phyloP scores from a whole-genome alignment of 2,329 filamentous ascomycete species.

The Fusarium sp. region DNA sequence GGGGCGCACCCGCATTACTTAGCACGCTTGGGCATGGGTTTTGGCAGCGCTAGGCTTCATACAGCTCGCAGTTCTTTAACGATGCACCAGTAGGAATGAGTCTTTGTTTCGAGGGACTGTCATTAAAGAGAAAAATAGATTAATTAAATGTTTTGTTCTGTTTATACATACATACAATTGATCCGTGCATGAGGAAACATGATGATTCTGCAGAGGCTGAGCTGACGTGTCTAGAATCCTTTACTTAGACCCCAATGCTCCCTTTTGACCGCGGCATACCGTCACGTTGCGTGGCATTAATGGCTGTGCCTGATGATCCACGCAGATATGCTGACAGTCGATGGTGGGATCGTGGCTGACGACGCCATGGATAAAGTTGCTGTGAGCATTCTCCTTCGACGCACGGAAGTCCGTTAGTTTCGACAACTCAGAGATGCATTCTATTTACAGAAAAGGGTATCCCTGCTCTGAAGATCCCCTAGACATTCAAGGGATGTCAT shows the following conservation, averaged over 20 bases:
- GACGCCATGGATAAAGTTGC: conserved; percentile 10
- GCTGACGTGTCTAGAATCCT: background rate
- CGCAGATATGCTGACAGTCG: conserved; percentile 28
- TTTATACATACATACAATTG: background rate
- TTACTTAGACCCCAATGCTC: conserved; percentile 7
- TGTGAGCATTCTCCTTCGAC: conserved; percentile 7
- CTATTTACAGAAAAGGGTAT: background rate
- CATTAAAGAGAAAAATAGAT: background rate
- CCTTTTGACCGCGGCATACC: background rate
- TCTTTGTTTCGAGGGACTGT: conserved; percentile 12
- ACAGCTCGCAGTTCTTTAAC: background rate
- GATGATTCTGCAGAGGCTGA: background rate
- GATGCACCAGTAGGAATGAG: conserved; percentile 18
- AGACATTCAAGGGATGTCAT: background rate
- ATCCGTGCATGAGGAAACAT: background rate
- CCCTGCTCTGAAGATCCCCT: background rate
- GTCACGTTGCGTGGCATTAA: background rate
- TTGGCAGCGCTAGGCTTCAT: conserved; percentile 20
- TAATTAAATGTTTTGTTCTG: background rate
- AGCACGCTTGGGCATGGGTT: conserved; percentile 6
- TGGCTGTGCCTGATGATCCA: conserved; percentile 27
- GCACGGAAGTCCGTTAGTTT: background rate
- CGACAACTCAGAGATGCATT: conserved; percentile 2
- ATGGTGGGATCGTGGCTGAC: conserved; percentile 20
- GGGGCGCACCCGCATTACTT: conserved; percentile 28